A percentile compares a stretch with the other conserved stretches of the same genome.
Evolutionary conservation across 2,329 filamentous ascomycete species (phyloP).

Genomic region (Decorospora gaudefroyi): DNA sequence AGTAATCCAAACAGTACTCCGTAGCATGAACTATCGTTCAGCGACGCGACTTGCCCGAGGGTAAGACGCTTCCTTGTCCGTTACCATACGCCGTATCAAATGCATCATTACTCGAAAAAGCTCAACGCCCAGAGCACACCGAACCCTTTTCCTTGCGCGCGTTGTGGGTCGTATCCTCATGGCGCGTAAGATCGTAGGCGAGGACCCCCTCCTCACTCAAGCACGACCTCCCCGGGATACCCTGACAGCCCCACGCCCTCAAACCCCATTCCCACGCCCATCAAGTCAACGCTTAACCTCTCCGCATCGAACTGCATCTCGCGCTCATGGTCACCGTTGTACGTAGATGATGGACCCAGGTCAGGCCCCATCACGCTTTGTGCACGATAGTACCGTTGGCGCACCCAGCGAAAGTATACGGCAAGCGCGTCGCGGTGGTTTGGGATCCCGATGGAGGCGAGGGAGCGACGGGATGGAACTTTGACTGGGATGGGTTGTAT

Average conservation of each 20-base stretch:
- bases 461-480: constrained; percentile 18
- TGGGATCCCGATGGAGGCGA: constrained; percentile 28
- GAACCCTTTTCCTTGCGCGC: too few species aligned
- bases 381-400: constrained; percentile 18
- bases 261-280: constrained; percentile 8
- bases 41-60: too few species aligned
- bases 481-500: constrained; percentile 9
- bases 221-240: constrained; percentile 10
- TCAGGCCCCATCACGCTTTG: background rate
- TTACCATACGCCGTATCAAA: too few species aligned
- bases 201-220: constrained; percentile 12
- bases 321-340: background rate
- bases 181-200: too few species aligned
- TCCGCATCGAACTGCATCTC: background rate
- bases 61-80: too few species aligned
- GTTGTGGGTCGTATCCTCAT: too few species aligned
- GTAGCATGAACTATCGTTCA: too few species aligned
- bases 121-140: too few species aligned
- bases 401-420: constrained; percentile 30
- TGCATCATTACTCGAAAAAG: too few species aligned
- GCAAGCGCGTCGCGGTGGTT: constrained; percentile 28
- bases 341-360: background rate
- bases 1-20: too few species aligned
- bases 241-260: constrained; percentile 1
- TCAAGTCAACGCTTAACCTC: constrained; percentile 4